phyloP scores from a whole-genome alignment of 306 rosid genomes.

The Mucuna pruriens region DNA sequence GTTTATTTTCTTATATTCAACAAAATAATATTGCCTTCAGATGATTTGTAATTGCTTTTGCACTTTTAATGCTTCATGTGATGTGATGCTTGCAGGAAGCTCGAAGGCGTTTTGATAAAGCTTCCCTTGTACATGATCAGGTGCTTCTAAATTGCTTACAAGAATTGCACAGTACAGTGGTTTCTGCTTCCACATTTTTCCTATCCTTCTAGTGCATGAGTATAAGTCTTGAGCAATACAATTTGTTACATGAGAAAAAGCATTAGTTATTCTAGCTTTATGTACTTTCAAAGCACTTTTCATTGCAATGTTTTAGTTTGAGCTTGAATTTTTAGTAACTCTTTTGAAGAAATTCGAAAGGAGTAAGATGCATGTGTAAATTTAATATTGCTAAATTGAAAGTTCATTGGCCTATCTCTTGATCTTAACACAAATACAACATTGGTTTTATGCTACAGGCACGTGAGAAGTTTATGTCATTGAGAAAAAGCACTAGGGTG shows the following conservation, averaged over 20 bases:
- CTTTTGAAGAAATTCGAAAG: background rate
- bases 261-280: no score
- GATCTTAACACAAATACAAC: slow-evolving; percentile 33
- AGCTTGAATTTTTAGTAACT: slow-evolving; percentile 12
- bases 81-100: slow-evolving; percentile 70
- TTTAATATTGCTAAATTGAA: background rate
- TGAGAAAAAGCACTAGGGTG: slow-evolving; percentile 74
- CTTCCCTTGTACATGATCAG: slow-evolving; percentile 72
- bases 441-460: slow-evolving; percentile 60
- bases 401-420: slow-evolving; percentile 21
- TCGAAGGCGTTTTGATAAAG: slow-evolving; percentile 83
- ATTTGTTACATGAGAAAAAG: background rate
- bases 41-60: background rate
- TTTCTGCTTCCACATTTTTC: slow-evolving; percentile 26
- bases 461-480: slow-evolving; percentile 74
- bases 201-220: slow-evolving; percentile 21
- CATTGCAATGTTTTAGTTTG: no score
- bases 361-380: slow-evolving; percentile 4
- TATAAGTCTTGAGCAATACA: background rate
- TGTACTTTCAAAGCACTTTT: no score
- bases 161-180: slow-evolving; percentile 10
- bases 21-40: slow-evolving; percentile 4
- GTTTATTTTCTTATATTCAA: slow-evolving; percentile 3
- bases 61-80: slow-evolving; percentile 33
- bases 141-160: slow-evolving; percentile 48